Base-by-base conservation (phyloP, 257 asterid species). In the Solanum ossicruentum region DNA sequence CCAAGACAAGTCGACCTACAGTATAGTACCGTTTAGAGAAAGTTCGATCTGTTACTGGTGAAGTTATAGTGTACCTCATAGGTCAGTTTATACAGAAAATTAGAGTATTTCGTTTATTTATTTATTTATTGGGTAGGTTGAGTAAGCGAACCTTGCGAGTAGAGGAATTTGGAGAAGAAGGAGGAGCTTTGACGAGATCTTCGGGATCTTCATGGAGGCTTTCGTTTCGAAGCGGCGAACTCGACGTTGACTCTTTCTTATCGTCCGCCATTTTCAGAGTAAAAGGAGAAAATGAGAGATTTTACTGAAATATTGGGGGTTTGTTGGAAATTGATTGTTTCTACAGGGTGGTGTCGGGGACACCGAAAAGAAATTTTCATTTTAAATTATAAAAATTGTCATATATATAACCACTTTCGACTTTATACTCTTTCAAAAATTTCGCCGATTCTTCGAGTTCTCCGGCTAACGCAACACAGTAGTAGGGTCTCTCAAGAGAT, bases 161-260 rank as follows among this genome's bases (percentile, higher is more conserved):
- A 70, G 98, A 93, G 84, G 98, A 93, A 86, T 86, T 94, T 80
- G 98, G 94, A 63, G 98, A 91, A 84, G 84, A 90, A 28, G 98
- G 98, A 84, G 92, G 92, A 63, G 94, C 92, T 89, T 95, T 94
- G 90, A 88, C 90, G 80, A 94, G 85, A 86, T 86, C 90, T 58
- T 88, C 92, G 87, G 89, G 94, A 94, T 93, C 95, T 70, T 94
- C 96, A 55, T 84, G 91, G 83, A 83, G 71, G 71, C 5, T 63
- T 67, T 67, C 75, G 43, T 32, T 67, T 13, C 75, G 75, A 67
- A 67, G 90, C 85, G 91, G 91, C 82, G 92, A 91, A 83, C 65
- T 91, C 86, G 89, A 87, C 54, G 92, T 84, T 88, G 94, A 91
- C 94, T 93, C 98, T 61, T 93, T 91, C 92, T 92, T 93, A 81